Evolutionary conservation across 2,329 filamentous ascomycete species (phyloP), one percentile per base, ranked within the genome.

Genomic region (Penicillium sp.): DNA sequence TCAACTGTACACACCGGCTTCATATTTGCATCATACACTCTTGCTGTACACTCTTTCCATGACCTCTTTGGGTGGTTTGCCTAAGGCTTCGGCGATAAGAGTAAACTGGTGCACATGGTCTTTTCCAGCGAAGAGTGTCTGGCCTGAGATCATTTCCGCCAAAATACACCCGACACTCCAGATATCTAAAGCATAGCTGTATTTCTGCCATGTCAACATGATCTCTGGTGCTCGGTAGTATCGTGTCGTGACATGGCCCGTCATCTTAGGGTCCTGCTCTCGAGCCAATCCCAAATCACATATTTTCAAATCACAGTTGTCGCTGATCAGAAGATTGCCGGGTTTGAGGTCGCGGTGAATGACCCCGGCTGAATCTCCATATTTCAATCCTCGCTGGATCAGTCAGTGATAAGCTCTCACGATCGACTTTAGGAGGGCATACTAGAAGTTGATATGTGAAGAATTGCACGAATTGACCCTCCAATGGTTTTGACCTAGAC

Each of bases 181-280:
- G 70, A 99, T 96, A 74, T 99, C 94, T 54, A 99, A 93, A 78
- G 97, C 94, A 45, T 97, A 87, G 66, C 97, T 93, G 78, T 99
- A 99, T 79, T 97, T 97, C 81, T 97, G 93, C 94, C 94, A 97
- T 62, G 94, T 97, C 72, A 99, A 90, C 94, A 99, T 99, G 73
- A 99, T 97, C 77, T 99, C 94, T 8, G 94, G 94, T 4, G 94
- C 94, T 69, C 94, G 87, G 82, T 99, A 99, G 82, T 97, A 99
- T 81, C 94, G 84, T 56, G 94, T 99, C 35, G 94, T 97, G 56
- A 99, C 94, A 71, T 99, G 99, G 67, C 94, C 94, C 29, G 94
- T 99, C 94, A 99, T 99, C 77, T 97, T 93, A 29, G 92, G 92
- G 72, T 99, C 94, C 75, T 99, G 94, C 68, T 97, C 96, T 74